Percentiles rank a stretch among this genome's conserved stretches.
phyloP scores from a whole-genome alignment of 805 yeast species.

The Yarrowia sp. region DNA sequence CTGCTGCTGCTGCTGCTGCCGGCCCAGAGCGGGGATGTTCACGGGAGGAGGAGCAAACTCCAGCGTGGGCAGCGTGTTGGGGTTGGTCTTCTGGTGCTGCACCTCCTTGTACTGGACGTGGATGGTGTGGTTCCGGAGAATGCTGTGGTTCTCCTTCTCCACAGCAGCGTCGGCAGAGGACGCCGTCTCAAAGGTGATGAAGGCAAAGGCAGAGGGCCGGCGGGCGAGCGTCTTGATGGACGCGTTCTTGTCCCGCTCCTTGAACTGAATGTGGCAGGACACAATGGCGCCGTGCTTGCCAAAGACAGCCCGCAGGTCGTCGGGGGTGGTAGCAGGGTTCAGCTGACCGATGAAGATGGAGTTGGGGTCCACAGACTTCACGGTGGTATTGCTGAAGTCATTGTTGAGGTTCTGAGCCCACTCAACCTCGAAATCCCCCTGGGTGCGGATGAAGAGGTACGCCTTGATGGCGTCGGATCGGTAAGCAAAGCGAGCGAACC shows the following conservation, averaged over 20 bases:
- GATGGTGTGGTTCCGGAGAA: conserved; percentile 68
- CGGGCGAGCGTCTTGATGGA: not conserved
- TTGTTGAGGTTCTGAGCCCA: conserved; percentile 75
- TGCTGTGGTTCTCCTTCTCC: conserved; percentile 66
- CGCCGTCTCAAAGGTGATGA: conserved; percentile 62
- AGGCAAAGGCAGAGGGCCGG: conserved; percentile 54
- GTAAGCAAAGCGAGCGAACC: conserved; percentile 77
- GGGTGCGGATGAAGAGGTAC: conserved; percentile 43
- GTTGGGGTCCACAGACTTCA: conserved; percentile 56
- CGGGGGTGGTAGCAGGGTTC: conserved; percentile 52
- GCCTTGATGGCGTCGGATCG: conserved; percentile 88
- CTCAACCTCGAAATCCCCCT: conserved; percentile 53
- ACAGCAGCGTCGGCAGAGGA: conserved; percentile 83
- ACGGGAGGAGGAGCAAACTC: conserved; percentile 82
- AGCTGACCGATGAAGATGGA: conserved; percentile 82
- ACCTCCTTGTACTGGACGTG: conserved; percentile 78
- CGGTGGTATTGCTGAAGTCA: conserved; percentile 37
- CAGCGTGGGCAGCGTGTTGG: conserved; percentile 41
- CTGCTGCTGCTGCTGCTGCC: conserved; percentile 2
- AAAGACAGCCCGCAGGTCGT: conserved; percentile 58
- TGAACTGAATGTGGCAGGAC: conserved; percentile 10
- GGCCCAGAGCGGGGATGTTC: conserved; percentile 42
- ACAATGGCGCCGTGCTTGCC: conserved; percentile 60
- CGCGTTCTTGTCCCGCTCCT: conserved; percentile 1
- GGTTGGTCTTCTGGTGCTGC: conserved; percentile 27